Conservation (phyloP, 306 rosid genomes). For the Dicorynia guianensis region DNA sequence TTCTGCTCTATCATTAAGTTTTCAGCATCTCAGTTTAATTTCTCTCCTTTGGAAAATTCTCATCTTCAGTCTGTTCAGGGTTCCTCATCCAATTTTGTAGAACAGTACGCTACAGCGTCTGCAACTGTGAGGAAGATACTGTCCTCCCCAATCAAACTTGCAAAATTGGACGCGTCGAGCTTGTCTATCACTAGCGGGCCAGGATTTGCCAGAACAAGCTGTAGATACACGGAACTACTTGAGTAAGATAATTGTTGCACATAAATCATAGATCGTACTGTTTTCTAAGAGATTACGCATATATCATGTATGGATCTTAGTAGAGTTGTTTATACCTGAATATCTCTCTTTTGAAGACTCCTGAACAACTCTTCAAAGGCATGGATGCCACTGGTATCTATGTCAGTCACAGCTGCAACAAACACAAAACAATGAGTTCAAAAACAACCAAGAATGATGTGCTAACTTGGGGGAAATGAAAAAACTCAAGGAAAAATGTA, state of each 20-base stretch:
- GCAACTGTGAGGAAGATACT: slow-evolving; percentile 90
- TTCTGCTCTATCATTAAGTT: neutral
- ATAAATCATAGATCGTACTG: neutral
- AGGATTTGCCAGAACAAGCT: slow-evolving; percentile 96
- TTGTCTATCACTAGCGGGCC: slow-evolving; percentile 86
- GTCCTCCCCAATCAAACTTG: slow-evolving; percentile 78
- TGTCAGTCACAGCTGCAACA: slow-evolving; percentile 86
- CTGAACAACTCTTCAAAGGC: slow-evolving; percentile 80
- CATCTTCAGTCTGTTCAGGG: slow-evolving; percentile 47
- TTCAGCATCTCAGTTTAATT: slow-evolving; percentile 31
- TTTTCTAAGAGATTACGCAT: neutral
- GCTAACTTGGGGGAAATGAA: neutral
- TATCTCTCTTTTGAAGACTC: slow-evolving; percentile 82
- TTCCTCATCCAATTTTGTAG: slow-evolving; percentile 68
- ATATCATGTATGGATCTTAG: neutral
- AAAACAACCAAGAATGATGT: neutral
- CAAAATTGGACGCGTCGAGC: slow-evolving; percentile 71
- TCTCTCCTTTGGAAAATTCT: neutral
- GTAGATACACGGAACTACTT: slow-evolving; percentile 35
- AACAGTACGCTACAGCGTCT: slow-evolving; percentile 80
- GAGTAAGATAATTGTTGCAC: slow-evolving; percentile 47
- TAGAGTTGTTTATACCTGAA: slow-evolving; percentile 60
- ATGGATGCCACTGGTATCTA: slow-evolving; percentile 96
- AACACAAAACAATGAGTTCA: slow-evolving; percentile 24
- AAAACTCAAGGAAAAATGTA: neutral